Base-by-base conservation (phyloP, 148 eudicot species). In the Fallopia convolvulus region DNA sequence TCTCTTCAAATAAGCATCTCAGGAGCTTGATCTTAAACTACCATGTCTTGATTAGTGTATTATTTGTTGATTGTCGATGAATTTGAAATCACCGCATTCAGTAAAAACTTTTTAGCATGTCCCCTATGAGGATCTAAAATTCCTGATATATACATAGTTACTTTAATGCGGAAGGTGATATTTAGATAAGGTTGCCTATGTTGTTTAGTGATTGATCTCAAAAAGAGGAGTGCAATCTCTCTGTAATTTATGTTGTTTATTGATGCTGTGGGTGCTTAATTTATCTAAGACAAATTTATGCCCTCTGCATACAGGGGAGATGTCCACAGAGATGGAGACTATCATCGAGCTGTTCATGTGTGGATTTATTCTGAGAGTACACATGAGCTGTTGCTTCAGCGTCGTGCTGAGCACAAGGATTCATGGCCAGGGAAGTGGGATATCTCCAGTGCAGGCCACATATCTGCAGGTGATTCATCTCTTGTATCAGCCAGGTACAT, bases 391-490 rank as follows among this genome's bases (percentile, higher is more conserved):
- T 89, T 94, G 76, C 87, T 94, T 74, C 97, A 94, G 80, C 85
- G 70, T 72, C 96, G 97, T 77, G 82, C 98, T 76, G 93, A 92
- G 75, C 83, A 88, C 85, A 94, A 94, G 85, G 98, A 94, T 82
- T 94, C 98, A 65, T 94, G 91, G 92, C 88, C 97, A 68, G 91
- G 97, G 23, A 81, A 80, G 79, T 94, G 98, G 98, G 98, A 94
- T 82, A 87, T 92, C 66, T 94, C 98, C 72, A 94, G 98, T 83
- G 98, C 98, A 66, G 98, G 98, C 78, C 98, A 94, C 82, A 88
- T 94, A 82, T 89, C 96, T 78, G 97, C 98, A 77, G 97, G 98
- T 47, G 96, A 92, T 78, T 89, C 96, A 74, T 92, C 97, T 76
- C 97, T 94, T 83, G 72, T 88, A 73, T 66, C 97, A 42, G 98